phyloP scores from a whole-genome alignment of 257 asterid genomes.

The Echites panduratus region DNA sequence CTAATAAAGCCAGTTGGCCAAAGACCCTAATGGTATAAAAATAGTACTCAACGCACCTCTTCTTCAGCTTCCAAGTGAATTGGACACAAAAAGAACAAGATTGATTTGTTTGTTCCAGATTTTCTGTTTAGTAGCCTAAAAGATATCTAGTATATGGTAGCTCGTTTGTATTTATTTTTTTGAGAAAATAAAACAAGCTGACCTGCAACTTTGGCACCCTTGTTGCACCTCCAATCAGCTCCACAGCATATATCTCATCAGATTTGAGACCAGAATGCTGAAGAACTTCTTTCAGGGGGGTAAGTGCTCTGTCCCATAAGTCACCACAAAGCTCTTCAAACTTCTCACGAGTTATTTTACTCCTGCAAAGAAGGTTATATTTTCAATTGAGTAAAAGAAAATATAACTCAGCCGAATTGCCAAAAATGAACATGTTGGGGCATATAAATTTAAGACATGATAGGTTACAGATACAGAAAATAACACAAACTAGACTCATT shows the following conservation, averaged over 20 bases:
- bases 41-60: neutral
- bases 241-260: conserved; percentile 85
- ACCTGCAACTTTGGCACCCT: conserved; percentile 99
- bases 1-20: neutral
- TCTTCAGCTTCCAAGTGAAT: neutral
- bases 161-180: neutral
- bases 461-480: neutral
- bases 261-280: conserved; percentile 60
- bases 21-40: neutral
- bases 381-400: neutral
- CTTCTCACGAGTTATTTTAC: conserved; percentile 91
- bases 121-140: neutral
- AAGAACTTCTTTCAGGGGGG: conserved; percentile 76
- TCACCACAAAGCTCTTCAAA: conserved; percentile 94
- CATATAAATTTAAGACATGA: neutral
- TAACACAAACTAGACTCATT: neutral
- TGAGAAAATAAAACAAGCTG: neutral
- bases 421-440: neutral
- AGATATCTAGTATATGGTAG: neutral
- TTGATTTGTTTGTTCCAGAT: neutral
- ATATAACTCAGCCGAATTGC: neutral
- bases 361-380: conserved; percentile 42
- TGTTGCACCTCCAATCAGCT: conserved; percentile 99
- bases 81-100: neutral
- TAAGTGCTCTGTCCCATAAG: conserved; percentile 82